Conservation (phyloP, 805 yeast genomes). For the Spathaspora arborariae region DNA sequence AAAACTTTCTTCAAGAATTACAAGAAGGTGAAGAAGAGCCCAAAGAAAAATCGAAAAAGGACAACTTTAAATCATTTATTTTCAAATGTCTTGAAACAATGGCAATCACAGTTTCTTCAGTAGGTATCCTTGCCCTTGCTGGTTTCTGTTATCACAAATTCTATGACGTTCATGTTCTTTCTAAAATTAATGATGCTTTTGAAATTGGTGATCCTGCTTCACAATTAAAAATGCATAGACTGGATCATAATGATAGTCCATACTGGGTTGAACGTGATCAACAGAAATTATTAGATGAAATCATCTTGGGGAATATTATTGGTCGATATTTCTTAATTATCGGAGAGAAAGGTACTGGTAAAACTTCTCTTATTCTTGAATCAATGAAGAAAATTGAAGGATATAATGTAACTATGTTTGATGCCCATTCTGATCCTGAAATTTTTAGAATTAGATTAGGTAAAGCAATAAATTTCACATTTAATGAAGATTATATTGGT, state of each 20-base stretch:
- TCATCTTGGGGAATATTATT: slow-evolving; percentile 55
- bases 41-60: slow-evolving; percentile 12
- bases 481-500: slow-evolving; percentile 79
- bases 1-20: slow-evolving; percentile 11
- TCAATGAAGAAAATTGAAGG: slow-evolving; percentile 64
- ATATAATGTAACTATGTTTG: slow-evolving; percentile 62
- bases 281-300: slow-evolving; percentile 59
- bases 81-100: slow-evolving; percentile 61
- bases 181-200: slow-evolving; percentile 64
- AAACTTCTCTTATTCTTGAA: slow-evolving; percentile 70
- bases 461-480: slow-evolving; percentile 67
- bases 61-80: slow-evolving; percentile 20
- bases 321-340: slow-evolving; percentile 72
- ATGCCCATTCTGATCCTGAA: slow-evolving; percentile 85
- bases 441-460: slow-evolving; percentile 75
- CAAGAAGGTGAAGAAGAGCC: slow-evolving; percentile 6
- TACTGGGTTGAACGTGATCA: slow-evolving; percentile 70
- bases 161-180: slow-evolving; percentile 55
- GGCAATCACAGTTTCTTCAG: slow-evolving; percentile 66
- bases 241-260: slow-evolving; percentile 6
- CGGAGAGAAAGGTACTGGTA: slow-evolving; percentile 88
- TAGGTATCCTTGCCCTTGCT: slow-evolving; percentile 64
- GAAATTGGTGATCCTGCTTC: slow-evolving; percentile 64
- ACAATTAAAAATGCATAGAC: slow-evolving; percentile 52
- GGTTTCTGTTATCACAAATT: slow-evolving; percentile 67